phyloP scores from a whole-genome alignment of 805 yeast genomes.

The Myxozyma geophila region DNA sequence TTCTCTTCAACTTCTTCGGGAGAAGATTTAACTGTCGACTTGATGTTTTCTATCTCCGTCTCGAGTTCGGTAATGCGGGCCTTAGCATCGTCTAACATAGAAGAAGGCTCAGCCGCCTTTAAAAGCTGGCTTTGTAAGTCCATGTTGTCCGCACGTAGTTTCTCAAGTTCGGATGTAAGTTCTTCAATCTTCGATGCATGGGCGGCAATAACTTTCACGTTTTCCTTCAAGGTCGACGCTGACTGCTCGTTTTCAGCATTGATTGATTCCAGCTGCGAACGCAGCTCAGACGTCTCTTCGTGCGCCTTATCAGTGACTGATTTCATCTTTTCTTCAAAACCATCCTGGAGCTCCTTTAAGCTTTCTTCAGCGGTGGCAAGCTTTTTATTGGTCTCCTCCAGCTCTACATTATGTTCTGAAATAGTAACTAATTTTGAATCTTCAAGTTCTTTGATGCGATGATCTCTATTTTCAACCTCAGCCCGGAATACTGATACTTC shows the following conservation, averaged over 20 bases:
- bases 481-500: slow-evolving; percentile 5
- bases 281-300: slow-evolving; percentile 34
- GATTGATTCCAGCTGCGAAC: slow-evolving; percentile 16
- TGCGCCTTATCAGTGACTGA: slow-evolving; percentile 19
- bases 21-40: background rate
- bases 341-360: slow-evolving; percentile 3
- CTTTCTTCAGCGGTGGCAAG: slow-evolving; percentile 3
- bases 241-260: slow-evolving; percentile 2
- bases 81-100: slow-evolving; percentile 14
- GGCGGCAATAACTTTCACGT: background rate
- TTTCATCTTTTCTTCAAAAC: background rate
- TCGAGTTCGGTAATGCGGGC: slow-evolving; percentile 23
- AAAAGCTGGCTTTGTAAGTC: background rate
- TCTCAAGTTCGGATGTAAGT: slow-evolving; percentile 35
- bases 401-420: background rate
- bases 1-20: background rate
- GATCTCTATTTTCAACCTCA: slow-evolving; percentile 23
- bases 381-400: slow-evolving; percentile 6
- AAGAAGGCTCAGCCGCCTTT: background rate
- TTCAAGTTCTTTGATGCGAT: slow-evolving; percentile 4
- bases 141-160: background rate
- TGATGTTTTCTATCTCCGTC: background rate
- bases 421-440: background rate
- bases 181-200: slow-evolving; percentile 7
- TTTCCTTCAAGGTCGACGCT: background rate